Conservation (phyloP, 352 stramenopile genomes). For the Blastocystis hominis region DNA sequence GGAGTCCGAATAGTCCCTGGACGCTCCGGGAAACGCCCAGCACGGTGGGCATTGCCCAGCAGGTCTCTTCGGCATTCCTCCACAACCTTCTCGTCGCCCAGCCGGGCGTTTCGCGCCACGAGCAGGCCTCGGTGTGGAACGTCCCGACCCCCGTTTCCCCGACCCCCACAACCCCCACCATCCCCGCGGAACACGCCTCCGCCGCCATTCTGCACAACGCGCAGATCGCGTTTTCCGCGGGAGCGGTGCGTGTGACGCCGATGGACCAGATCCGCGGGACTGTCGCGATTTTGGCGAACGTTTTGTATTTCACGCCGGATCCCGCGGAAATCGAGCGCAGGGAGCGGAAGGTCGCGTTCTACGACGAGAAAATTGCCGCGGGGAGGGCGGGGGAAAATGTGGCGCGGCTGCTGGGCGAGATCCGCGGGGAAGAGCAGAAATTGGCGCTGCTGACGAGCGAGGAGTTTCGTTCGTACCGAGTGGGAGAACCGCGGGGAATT, state of each 20-base stretch:
- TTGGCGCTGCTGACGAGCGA: not conserved
- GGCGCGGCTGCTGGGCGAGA: not conserved
- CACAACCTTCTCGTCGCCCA: not conserved
- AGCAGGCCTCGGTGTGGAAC: not conserved
- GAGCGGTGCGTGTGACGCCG: not conserved
- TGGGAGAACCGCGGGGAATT: not conserved
- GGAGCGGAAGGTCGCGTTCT: not conserved
- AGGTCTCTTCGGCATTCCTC: not conserved
- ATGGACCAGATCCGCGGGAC: not conserved
- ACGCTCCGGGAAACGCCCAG: not conserved
- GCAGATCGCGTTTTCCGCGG: not conserved
- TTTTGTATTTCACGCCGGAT: not conserved
- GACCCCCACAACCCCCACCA: not conserved
- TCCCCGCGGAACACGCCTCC: too few relatives aligned
- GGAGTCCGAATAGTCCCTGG: not conserved
- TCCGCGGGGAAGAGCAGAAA: not conserved
- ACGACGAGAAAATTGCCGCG: not conserved
- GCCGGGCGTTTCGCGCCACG: not conserved
- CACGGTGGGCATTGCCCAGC: not conserved
- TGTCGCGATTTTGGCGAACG: not conserved
- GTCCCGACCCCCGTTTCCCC: not conserved
- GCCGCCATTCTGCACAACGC: not conserved
- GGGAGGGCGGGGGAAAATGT: not conserved
- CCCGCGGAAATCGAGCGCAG: not conserved
- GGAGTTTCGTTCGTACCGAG: constrained; percentile 3